Evolutionary conservation across 768 basidiomycete genomes (phyloP).

Genomic region (Tricholoma furcatifolium): DNA sequence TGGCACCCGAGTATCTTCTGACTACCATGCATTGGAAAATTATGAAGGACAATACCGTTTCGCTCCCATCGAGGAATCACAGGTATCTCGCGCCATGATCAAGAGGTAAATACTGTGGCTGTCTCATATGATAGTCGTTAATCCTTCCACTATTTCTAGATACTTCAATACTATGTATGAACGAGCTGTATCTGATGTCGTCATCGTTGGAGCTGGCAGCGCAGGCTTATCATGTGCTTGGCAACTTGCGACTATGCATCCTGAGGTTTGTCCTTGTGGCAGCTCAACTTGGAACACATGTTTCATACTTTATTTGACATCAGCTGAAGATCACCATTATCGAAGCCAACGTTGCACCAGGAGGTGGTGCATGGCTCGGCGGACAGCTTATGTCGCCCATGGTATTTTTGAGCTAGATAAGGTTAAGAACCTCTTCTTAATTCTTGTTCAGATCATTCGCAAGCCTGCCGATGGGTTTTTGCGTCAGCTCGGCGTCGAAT

Average conservation of each 20-base stretch:
- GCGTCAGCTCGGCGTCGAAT: slow-evolving; percentile 64
- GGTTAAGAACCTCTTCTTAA: not conserved
- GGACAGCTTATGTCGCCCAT: slow-evolving; percentile 80
- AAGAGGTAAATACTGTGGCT: slow-evolving; percentile 43
- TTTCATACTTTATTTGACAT: not conserved
- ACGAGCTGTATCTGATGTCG: slow-evolving; percentile 71
- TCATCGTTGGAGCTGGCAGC: slow-evolving; percentile 74
- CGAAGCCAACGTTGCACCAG: slow-evolving; percentile 79
- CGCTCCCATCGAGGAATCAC: slow-evolving; percentile 73
- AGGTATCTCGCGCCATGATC: slow-evolving; percentile 77
- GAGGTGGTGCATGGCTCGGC: slow-evolving; percentile 77
- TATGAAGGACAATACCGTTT: slow-evolving; percentile 67
- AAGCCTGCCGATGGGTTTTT: slow-evolving; percentile 78
- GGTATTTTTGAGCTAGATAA: slow-evolving; percentile 34
- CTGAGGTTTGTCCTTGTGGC: slow-evolving; percentile 44
- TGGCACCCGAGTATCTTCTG: slow-evolving; percentile 13
- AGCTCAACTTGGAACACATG: not conserved
- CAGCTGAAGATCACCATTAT: slow-evolving; percentile 56
- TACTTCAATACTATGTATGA: slow-evolving; percentile 78
- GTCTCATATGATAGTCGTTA: not conserved
- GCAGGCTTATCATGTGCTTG: slow-evolving; percentile 74
- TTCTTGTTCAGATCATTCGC: slow-evolving; percentile 55
- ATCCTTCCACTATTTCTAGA: slow-evolving; percentile 29
- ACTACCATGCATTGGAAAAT: slow-evolving; percentile 45
- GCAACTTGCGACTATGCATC: slow-evolving; percentile 62